These are phyloP conservation scores for Diaporthe destruens DNA, from an alignment of 2,329 filamentous ascomycete species.

Conservation along the genomic window DNA sequence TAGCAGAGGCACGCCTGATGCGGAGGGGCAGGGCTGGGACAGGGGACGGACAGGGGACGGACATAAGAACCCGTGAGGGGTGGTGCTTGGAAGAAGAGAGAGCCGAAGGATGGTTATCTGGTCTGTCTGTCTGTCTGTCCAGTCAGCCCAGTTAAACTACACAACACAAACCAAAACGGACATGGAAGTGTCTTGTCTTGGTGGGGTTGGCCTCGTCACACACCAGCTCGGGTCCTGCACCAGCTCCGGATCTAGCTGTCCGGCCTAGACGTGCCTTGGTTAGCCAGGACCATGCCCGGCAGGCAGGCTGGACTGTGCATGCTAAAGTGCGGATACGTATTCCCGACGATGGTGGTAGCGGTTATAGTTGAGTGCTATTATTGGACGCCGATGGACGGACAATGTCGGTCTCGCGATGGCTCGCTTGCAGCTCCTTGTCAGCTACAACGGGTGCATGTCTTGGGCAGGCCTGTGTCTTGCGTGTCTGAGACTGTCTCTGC, in stretches of 20 bases:
- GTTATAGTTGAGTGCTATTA: background rate
- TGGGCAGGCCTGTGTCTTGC: background rate
- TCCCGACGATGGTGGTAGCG: conserved; percentile 9
- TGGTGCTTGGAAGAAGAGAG: background rate
- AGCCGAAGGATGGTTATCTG: background rate
- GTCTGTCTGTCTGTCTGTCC: no score
- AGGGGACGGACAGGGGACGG: background rate
- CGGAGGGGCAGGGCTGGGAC: background rate
- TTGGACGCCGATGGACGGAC: conserved; percentile 14
- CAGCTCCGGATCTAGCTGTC: conserved; percentile 6
- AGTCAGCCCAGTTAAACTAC: no score
- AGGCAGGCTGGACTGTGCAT: conserved; percentile 19
- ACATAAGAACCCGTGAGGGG: background rate
- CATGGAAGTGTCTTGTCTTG: background rate
- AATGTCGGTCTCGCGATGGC: conserved; percentile 24
- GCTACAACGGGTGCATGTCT: background rate
- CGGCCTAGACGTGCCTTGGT: background rate
- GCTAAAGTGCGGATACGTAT: background rate
- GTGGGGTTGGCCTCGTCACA: conserved; percentile 1
- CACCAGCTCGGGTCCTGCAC: conserved; percentile 12
- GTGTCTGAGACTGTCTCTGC: no score
- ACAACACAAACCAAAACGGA: background rate
- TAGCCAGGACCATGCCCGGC: background rate
- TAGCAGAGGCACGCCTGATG: background rate
- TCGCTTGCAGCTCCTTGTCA: conserved; percentile 16